phyloP scores from a whole-genome alignment of 306 rosid genomes.

The Myrica gale region DNA sequence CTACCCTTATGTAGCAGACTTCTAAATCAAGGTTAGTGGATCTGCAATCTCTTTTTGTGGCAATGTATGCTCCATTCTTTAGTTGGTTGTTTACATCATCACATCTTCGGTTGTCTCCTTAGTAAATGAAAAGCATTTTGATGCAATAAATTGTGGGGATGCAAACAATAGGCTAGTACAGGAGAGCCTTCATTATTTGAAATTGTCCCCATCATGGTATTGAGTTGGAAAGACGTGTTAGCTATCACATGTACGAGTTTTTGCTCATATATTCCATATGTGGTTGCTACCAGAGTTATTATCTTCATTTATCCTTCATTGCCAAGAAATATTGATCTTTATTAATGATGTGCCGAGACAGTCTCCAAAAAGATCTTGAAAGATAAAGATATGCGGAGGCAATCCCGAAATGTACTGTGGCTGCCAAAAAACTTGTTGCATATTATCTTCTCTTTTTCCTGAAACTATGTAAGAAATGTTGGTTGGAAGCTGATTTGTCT shows the following conservation, averaged over 20 bases:
- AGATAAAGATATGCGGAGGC: not conserved
- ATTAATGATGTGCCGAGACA: not conserved
- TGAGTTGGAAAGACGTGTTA: not conserved
- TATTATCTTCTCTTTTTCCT: not conserved
- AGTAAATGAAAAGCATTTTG: not conserved
- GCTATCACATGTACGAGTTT: not conserved
- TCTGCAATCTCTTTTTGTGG: conserved; percentile 3
- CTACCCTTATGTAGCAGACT: conserved; percentile 72
- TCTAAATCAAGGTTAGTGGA: conserved; percentile 60
- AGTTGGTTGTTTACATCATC: not conserved
- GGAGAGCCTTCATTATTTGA: not conserved
- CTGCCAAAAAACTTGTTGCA: not conserved
- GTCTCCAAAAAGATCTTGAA: not conserved
- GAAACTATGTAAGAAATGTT: not conserved
- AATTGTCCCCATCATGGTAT: not conserved
- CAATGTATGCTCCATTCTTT: conserved; percentile 1
- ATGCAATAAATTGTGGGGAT: not conserved
- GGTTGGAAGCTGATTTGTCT: conserved; percentile 14
- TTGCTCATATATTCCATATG: not conserved
- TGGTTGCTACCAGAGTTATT: too few species aligned
- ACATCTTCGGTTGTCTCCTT: not conserved
- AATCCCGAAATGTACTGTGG: not conserved
- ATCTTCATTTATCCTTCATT: not conserved
- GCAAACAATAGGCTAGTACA: not conserved
- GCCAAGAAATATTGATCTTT: not conserved